These are phyloP conservation scores for Panicum hallii DNA, from an alignment of 202 grass and related monocot species.

Conservation along the genomic window DNA sequence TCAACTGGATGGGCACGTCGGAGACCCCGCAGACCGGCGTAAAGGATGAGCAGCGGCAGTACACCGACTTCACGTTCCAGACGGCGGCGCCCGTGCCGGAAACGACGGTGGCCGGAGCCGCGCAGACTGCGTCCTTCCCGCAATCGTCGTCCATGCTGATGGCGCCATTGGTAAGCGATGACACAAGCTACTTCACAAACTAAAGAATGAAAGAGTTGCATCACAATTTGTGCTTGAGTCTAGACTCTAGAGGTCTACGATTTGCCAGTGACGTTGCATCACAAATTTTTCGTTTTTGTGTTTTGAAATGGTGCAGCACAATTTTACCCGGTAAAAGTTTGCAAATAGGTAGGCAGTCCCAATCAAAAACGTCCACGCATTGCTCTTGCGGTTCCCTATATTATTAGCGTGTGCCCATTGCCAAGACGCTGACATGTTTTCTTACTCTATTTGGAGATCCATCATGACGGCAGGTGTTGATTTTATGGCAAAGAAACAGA, in stretches of 20 bases:
- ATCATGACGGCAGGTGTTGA: constrained; percentile 3
- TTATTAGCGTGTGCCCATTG: neutral
- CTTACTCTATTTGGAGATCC: neutral
- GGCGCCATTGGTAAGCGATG: constrained; percentile 48
- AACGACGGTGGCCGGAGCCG: constrained; percentile 12
- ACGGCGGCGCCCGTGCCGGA: constrained; percentile 12
- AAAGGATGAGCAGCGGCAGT: constrained; percentile 52
- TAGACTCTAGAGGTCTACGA: too few species aligned
- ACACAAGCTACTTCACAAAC: neutral
- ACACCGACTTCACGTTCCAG: constrained; percentile 74
- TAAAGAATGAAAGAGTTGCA: neutral
- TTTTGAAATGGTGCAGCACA: neutral
- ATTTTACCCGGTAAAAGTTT: neutral
- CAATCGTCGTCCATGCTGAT: constrained; percentile 42
- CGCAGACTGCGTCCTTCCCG: constrained; percentile 20
- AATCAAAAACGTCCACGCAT: neutral
- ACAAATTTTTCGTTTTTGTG: neutral
- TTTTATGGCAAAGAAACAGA: neutral
- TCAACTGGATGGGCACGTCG: constrained; percentile 71
- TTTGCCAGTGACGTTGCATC: too few species aligned
- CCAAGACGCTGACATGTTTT: constrained; percentile 4
- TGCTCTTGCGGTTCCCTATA: neutral
- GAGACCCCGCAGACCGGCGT: constrained; percentile 48
- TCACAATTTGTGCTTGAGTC: neutral
- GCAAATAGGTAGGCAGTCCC: neutral